Evolutionary conservation across 192 early-diverging fungal genomes (phyloP).

Genomic region (Linnemannia zychae): DNA sequence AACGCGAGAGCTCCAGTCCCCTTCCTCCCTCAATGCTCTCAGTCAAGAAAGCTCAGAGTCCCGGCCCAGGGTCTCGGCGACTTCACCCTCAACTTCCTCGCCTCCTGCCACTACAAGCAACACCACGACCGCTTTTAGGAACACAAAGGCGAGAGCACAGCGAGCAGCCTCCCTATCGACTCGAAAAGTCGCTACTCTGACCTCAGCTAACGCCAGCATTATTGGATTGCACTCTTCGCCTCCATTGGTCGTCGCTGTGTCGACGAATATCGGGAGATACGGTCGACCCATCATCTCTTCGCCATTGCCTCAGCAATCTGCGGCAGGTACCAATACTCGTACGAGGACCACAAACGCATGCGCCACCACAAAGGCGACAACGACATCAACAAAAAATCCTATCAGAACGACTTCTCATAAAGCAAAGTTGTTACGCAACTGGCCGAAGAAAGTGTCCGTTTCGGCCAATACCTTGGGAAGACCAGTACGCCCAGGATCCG

Average conservation of each 20-base stretch:
- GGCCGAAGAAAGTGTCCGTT: not conserved
- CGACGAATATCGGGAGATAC: not conserved
- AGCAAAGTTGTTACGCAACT: not conserved
- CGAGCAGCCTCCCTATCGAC: not conserved
- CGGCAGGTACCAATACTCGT: not conserved
- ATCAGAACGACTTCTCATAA: not conserved
- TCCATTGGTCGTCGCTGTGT: not conserved
- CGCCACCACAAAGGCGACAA: not conserved
- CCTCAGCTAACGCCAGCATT: not conserved
- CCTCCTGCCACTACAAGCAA: not conserved
- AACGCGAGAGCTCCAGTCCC: not conserved
- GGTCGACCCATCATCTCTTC: not conserved
- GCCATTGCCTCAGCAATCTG: not conserved
- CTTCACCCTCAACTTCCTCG: not conserved
- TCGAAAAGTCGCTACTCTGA: not conserved
- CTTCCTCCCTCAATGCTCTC: not conserved
- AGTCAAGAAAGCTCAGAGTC: not conserved
- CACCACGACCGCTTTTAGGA: not conserved
- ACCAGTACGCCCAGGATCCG: not conserved
- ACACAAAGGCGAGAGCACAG: not conserved
- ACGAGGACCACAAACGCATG: not conserved
- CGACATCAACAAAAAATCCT: not conserved
- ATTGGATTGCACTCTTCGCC: not conserved
- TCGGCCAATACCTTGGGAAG: not conserved
- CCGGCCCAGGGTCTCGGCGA: not conserved